phyloP scores from a whole-genome alignment of 202 grass and related monocot genomes.

The Zoysia matrella region DNA sequence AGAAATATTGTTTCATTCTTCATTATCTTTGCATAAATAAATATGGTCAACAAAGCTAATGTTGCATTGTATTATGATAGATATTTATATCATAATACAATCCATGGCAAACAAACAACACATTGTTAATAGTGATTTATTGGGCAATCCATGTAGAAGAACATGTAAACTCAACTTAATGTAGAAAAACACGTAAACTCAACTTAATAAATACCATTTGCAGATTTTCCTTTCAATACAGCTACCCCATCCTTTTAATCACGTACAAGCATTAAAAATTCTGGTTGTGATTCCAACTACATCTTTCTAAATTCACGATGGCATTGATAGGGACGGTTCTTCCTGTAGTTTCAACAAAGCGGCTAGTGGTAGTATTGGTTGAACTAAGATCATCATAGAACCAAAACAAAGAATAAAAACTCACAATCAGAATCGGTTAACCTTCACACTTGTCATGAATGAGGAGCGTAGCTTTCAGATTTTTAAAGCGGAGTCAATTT shows the following conservation, averaged over 20 bases:
- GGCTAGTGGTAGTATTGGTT: constrained; percentile 12
- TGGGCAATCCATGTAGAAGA: constrained; percentile 25
- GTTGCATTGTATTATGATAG: constrained; percentile 5
- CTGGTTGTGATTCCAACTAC: constrained; percentile 17
- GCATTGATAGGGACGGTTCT: constrained; percentile 32
- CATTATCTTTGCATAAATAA: constrained; percentile 39
- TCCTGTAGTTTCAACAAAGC: constrained; percentile 43
- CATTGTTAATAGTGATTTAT: constrained; percentile 16
- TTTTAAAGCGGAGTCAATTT: constrained; percentile 37
- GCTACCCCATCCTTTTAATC: constrained; percentile 45
- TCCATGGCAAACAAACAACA: constrained; percentile 9
- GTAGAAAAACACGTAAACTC: too few relatives aligned
- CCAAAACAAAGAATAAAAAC: constrained; percentile 18
- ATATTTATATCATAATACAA: constrained; percentile 15
- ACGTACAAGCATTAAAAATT: constrained; percentile 40
- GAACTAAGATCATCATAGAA: constrained; percentile 27
- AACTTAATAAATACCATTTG: constrained; percentile 12
- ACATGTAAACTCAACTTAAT: constrained; percentile 5
- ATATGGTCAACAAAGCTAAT: constrained; percentile 29
- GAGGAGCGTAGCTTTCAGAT: constrained; percentile 12
- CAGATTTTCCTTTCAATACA: constrained; percentile 34
- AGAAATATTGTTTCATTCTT: constrained; percentile 10
- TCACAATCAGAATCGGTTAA: constrained; percentile 6
- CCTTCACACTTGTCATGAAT: constrained; percentile 38
- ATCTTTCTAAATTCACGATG: constrained; percentile 37